Evolutionary conservation across 106 monocot species (phyloP), one percentile per base, ranked within the genome.

Genomic region (Acorus calamus): DNA sequence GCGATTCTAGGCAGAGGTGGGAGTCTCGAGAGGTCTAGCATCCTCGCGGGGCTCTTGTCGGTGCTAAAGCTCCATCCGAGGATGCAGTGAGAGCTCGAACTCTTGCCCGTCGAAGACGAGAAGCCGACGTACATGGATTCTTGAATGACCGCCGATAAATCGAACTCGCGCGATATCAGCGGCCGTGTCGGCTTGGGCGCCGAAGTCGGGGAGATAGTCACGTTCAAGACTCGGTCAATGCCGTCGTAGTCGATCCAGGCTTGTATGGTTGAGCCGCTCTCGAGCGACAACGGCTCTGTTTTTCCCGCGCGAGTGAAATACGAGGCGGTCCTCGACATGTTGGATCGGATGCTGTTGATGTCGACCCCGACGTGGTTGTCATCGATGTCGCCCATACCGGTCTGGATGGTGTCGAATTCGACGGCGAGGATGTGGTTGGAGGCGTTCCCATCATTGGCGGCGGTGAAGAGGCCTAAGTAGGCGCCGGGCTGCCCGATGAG

Each of bases 181-280:
- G 58, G 58, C 8, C n/a, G n/a, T 14, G 1, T 4, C 14, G 58
- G 58, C 6, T 58, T 58, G 28, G 28, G 28, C 8, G 11, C 42
- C 0, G 83, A 82, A 56, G 11, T 61, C 9, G 84, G 79, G 2
- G 89, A 74, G 12, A 89, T 0, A 0, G 85, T 77, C 53, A 89
- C 85, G 7, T 77, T 72, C 58, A 89, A 60, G 7, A 75, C 4
- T 66, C 67, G 82, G 13, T 47, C 46, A 10, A 57, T 66, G 14
- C 81, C 89, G 52, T 89, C 89, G 69, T 85, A 89, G 10, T 85
- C 85, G 14, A 81, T 55, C 89, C 86, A 86, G 11, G 69, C 74
- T 55, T 71, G 77, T 45, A 80, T 63, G 3, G 75, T 73, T 46
- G 52, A 6, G 2, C 84, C 71, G 59, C 81, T 61, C 42, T 76